Evolutionary conservation across 306 rosid genomes (phyloP).

Genomic region (Quercus bicolor): DNA sequence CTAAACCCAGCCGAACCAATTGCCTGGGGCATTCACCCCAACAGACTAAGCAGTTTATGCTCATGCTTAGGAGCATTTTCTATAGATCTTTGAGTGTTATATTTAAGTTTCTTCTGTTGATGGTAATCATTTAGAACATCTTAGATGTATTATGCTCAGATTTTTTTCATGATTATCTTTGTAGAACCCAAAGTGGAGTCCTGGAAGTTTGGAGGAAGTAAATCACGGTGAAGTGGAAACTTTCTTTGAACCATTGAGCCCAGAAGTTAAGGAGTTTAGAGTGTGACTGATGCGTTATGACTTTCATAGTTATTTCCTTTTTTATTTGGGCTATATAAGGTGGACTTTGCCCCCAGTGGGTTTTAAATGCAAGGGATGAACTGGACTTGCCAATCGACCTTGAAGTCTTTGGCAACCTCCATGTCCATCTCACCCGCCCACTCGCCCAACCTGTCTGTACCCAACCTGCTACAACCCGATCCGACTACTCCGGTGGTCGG

Average conservation of each 20-base stretch:
- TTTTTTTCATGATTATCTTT: background rate
- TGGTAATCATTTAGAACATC: background rate
- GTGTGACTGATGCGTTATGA: conserved; percentile 8
- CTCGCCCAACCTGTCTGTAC: too few species aligned
- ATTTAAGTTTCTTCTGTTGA: background rate
- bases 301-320: background rate
- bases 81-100: background rate
- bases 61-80: background rate
- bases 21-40: too few species aligned
- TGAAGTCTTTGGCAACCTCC: too few species aligned
- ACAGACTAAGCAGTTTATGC: too few species aligned
- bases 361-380: too few species aligned
- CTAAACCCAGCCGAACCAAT: too few species aligned
- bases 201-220: conserved; percentile 65
- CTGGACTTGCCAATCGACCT: too few species aligned
- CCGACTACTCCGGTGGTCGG: too few species aligned
- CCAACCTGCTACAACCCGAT: too few species aligned
- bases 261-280: conserved; percentile 42
- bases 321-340: too few species aligned
- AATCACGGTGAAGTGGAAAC: conserved; percentile 55
- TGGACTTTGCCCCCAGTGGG: too few species aligned
- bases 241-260: conserved; percentile 55
- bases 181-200: conserved; percentile 92
- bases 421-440: too few species aligned
- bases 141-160: conserved; percentile 1